These are phyloP conservation scores for Leucosporidium yakuticum DNA, from an alignment of 768 basidiomycete species.

Conservation along the genomic window DNA sequence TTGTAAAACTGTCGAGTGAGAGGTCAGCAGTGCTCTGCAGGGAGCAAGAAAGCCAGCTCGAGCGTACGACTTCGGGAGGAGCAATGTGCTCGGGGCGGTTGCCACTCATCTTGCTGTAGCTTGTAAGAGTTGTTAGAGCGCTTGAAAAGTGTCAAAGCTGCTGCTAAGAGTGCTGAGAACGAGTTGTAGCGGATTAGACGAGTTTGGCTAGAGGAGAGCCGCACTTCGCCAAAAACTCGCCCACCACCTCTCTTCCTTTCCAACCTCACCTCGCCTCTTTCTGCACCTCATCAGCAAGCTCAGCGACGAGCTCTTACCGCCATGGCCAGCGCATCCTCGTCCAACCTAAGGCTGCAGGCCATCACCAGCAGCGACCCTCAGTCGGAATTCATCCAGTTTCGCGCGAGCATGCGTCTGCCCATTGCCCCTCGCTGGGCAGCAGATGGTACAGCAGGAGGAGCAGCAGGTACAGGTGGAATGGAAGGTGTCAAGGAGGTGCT, in stretches of 20 bases:
- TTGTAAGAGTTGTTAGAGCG: not conserved
- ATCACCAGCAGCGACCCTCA: not conserved
- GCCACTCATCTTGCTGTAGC: constrained; percentile 14
- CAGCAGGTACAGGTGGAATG: constrained; percentile 41
- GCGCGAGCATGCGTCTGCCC: constrained; percentile 34
- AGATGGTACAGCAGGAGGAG: constrained; percentile 32
- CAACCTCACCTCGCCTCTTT: too few species aligned
- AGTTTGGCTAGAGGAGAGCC: too few species aligned
- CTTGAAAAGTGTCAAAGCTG: not conserved
- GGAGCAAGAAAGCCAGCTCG: not conserved
- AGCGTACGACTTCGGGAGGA: constrained; percentile 80
- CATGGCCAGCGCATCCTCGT: not conserved
- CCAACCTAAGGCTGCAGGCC: constrained; percentile 6
- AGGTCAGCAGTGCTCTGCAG: not conserved
- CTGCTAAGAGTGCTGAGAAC: too few species aligned
- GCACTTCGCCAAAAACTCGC: too few species aligned
- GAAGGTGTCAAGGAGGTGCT: constrained; percentile 46
- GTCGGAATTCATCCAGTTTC: constrained; percentile 35
- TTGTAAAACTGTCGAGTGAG: constrained; percentile 73
- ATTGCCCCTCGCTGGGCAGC: constrained; percentile 32
- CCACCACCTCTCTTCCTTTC: too few species aligned
- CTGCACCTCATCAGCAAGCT: too few species aligned
- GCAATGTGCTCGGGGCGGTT: constrained; percentile 73
- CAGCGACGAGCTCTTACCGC: too few species aligned
- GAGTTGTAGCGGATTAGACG: too few species aligned